phyloP scores from a whole-genome alignment of 345 rosid species.

The Cardiospermum halicacabum region DNA sequence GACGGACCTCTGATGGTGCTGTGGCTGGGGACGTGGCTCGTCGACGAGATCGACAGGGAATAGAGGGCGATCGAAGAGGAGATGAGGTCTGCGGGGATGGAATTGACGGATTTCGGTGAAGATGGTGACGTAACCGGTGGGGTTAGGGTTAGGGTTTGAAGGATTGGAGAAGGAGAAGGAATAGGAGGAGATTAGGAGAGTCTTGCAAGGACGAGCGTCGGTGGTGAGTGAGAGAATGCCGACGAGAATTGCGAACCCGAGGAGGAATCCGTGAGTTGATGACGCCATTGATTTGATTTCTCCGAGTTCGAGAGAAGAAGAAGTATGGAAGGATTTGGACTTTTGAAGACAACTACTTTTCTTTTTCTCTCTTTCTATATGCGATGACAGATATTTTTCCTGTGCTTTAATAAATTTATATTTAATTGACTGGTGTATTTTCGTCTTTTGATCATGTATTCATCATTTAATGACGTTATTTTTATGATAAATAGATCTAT shows the following conservation, averaged over 20 bases:
- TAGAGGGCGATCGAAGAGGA: conserved; percentile 27
- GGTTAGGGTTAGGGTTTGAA: conserved; percentile 33
- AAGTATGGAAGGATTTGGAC: too few species aligned
- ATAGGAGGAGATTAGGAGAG: conserved; percentile 59
- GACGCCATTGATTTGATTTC: conserved; percentile 7
- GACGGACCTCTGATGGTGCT: conserved; percentile 8
- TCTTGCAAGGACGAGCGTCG: conserved; percentile 46
- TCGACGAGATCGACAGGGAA: conserved; percentile 13
- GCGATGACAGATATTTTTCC: too few species aligned
- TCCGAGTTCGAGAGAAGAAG: not conserved
- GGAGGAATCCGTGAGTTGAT: conserved; percentile 17
- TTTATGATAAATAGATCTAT: too few species aligned
- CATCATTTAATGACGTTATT: too few species aligned
- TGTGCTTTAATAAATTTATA: too few species aligned
- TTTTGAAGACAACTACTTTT: too few species aligned
- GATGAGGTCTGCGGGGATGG: conserved; percentile 21
- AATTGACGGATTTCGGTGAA: conserved; percentile 55
- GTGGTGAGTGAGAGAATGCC: conserved; percentile 28
- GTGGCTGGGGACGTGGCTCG: conserved; percentile 18
- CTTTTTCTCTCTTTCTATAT: too few species aligned
- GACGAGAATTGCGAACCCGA: conserved; percentile 23
- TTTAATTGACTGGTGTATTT: too few species aligned
- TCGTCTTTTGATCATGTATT: too few species aligned
- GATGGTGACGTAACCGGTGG: conserved; percentile 51
- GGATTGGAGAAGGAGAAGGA: conserved; percentile 62